Conservation (phyloP, 768 basidiomycete species). For the Phanerochaete carnosa region DNA sequence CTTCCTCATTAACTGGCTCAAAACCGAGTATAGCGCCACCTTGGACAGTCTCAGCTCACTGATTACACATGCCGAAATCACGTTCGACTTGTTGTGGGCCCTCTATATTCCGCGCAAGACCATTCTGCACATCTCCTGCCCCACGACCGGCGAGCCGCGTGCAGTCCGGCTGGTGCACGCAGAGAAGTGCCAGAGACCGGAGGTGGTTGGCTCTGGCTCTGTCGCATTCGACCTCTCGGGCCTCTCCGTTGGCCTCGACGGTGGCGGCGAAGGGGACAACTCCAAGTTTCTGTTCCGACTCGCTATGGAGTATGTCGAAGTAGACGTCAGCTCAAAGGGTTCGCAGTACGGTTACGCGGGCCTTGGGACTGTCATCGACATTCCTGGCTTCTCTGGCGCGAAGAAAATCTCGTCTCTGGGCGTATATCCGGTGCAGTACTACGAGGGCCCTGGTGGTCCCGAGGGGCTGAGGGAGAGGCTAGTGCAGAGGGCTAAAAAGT, state of each 20-base stretch:
- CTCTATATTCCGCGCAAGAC: slow-evolving; percentile 52
- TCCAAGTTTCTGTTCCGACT: slow-evolving; percentile 44
- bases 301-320: slow-evolving; percentile 53
- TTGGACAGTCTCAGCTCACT: slow-evolving; percentile 46
- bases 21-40: slow-evolving; percentile 47
- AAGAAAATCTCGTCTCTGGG: slow-evolving; percentile 47
- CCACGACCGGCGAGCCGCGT: slow-evolving; percentile 51
- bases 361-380: slow-evolving; percentile 28
- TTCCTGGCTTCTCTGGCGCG: slow-evolving; percentile 46
- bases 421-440: slow-evolving; percentile 52
- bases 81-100: slow-evolving; percentile 53
- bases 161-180: slow-evolving; percentile 46
- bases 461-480: slow-evolving; percentile 39
- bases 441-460: slow-evolving; percentile 35
- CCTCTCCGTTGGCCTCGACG: slow-evolving; percentile 12
- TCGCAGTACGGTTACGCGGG: slow-evolving; percentile 21
- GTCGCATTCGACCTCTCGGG: slow-evolving; percentile 19
- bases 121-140: slow-evolving; percentile 49
- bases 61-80: slow-evolving; percentile 54
- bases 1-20: slow-evolving; percentile 47
- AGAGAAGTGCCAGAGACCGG: slow-evolving; percentile 27
- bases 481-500: slow-evolving; percentile 51
- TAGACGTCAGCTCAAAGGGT: slow-evolving; percentile 23
- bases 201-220: slow-evolving; percentile 11
- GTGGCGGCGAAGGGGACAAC: slow-evolving; percentile 14